phyloP scores from a whole-genome alignment of 2,329 filamentous ascomycete genomes.

The Penicillium digitatum region DNA sequence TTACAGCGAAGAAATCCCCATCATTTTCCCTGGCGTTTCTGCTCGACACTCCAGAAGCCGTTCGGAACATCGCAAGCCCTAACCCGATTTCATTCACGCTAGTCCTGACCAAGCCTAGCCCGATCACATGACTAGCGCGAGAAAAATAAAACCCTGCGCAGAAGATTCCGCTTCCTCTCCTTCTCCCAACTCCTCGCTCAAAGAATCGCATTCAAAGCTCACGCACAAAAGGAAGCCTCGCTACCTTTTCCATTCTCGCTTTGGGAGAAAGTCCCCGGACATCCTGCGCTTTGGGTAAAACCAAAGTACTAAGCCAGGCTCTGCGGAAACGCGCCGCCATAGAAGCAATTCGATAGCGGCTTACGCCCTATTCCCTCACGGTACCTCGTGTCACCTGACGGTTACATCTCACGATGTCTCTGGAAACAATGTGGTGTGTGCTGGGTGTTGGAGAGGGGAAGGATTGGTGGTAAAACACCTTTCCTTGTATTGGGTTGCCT shows the following conservation, averaged over 20 bases:
- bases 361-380: constrained; percentile 58
- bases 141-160: constrained; percentile 19
- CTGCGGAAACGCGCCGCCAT: constrained; percentile 99
- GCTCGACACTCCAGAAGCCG: not conserved
- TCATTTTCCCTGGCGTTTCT: not conserved
- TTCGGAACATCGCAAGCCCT: not conserved
- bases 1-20: not conserved
- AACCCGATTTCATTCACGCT: not conserved
- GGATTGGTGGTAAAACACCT: constrained; percentile 10
- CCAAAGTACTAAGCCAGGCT: constrained; percentile 44
- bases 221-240: constrained; percentile 65
- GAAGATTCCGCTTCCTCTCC: constrained; percentile 25
- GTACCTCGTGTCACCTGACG: constrained; percentile 52
- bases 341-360: constrained; percentile 86
- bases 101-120: constrained; percentile 21
- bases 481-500: constrained; percentile 52
- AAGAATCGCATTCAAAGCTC: constrained; percentile 99
- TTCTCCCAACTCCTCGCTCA: constrained; percentile 77
- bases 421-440: constrained; percentile 37
- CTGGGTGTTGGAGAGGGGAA: constrained; percentile 36
- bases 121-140: constrained; percentile 19
- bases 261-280: constrained; percentile 99
- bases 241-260: constrained; percentile 54
- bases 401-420: constrained; percentile 23
- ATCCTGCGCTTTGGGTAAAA: constrained; percentile 48